These are phyloP conservation scores for Solanum neorickii DNA, from an alignment of 257 asterid genomes.

Conservation along the genomic window DNA sequence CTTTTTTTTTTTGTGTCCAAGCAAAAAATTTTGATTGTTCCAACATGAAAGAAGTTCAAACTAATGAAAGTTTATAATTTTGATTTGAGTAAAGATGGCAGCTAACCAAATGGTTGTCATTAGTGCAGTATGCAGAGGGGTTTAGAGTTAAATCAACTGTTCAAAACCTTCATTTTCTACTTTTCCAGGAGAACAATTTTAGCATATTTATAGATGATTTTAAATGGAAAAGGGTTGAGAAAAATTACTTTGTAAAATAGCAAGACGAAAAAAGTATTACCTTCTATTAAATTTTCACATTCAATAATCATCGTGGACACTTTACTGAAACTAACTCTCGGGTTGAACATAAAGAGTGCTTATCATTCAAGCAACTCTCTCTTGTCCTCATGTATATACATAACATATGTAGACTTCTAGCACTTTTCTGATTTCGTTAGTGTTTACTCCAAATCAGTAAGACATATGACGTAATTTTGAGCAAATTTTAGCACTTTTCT, in stretches of 20 bases:
- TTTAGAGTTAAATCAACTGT: not conserved
- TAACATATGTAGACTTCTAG: too few species aligned
- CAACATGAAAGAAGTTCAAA: not conserved
- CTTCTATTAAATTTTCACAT: not conserved
- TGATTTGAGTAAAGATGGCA: not conserved
- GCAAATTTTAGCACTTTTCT: not conserved
- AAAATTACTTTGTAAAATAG: not conserved
- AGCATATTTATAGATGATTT: not conserved
- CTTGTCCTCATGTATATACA: not conserved
- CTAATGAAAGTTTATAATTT: not conserved
- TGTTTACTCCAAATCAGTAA: not conserved
- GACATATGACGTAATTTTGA: not conserved
- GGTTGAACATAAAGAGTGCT: fast-evolving
- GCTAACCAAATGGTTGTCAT: not conserved
- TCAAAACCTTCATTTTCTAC: not conserved
- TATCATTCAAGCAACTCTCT: not conserved
- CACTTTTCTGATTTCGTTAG: not conserved
- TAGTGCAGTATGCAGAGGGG: not conserved
- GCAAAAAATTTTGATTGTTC: not conserved
- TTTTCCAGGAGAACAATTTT: not conserved
- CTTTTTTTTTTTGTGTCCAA: not conserved
- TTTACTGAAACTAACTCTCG: not conserved
- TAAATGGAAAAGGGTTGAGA: too few species aligned
- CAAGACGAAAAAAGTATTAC: not conserved
- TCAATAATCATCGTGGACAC: too few species aligned